Evolutionary conservation across 345 rosid species (phyloP), one percentile per base, ranked within the genome.

Genomic region (Arabis hirsuta): DNA sequence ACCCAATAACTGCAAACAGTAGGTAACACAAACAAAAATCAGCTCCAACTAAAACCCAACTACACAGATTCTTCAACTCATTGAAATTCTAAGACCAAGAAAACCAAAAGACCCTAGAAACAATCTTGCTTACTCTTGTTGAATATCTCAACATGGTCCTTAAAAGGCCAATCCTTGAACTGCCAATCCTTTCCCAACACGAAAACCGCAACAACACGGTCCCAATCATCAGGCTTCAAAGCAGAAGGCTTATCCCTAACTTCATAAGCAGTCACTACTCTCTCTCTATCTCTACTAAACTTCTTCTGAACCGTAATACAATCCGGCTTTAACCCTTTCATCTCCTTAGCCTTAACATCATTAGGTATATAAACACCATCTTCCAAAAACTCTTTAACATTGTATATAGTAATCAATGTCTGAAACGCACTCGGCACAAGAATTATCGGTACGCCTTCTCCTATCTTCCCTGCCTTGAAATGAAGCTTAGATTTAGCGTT

Each of bases 161-260:
- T 91, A 63, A 83, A 95, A 59, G 99, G 99, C 97, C 98, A 95
- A 36, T 91, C 99, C 79, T 91, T 95, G 79, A 95, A 95, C 82
- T 95, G 99, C 99, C 99, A 91, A 76, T 95, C 96, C 65, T 95
- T 95, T 4, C 99, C 99, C 84, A 91, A 67, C 12, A 91, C 96
- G 5, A 91, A 91, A 61, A 87, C 96, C 0, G 97, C 93, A 67
- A 95, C 96, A 38, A 95, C 96, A 43, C 92, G 76, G 42, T 91
- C 99, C 96, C 99, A 95, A 74, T 90, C 97, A 77, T 90, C 96
- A 1, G 87, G 67, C 79, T 88, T 95, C 70, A 91, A 78, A 0
- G 96, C 88, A 47, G 88, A 86, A 0, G 96, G 98, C 81, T 91
- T 95, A 50, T 95, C 99, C 83, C 99, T 88, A 61, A 87, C 98